A percentile compares a stretch with the other conserved stretches of the same genome.
Evolutionary conservation across 495 filamentous ascomycete genomes (phyloP).

Genomic region (Aspergillus mulundensis): DNA sequence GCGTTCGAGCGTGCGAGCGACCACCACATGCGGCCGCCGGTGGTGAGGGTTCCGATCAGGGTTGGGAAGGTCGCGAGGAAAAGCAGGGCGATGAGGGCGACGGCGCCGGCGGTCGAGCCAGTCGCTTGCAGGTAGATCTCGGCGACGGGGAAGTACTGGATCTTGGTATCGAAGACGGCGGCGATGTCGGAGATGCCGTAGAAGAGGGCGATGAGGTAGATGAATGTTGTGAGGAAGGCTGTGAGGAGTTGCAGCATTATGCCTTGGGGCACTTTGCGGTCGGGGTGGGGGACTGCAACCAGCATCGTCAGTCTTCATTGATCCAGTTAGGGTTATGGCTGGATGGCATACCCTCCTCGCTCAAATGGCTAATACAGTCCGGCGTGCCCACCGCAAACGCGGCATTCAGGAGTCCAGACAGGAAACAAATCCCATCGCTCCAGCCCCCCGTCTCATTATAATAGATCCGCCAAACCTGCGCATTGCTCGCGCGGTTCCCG

Average conservation of each 20-base stretch:
- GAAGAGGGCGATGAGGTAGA: constrained; percentile 51
- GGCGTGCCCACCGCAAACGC: constrained; percentile 82
- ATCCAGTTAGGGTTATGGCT: not conserved
- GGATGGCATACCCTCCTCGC: constrained; percentile 56
- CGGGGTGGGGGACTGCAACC: constrained; percentile 48
- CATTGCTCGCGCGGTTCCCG: constrained; percentile 34
- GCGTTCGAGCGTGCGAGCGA: constrained; percentile 70
- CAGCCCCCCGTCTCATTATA: constrained; percentile 64
- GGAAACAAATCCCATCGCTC: constrained; percentile 66
- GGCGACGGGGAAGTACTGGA: constrained; percentile 66
- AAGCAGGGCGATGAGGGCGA: constrained; percentile 58
- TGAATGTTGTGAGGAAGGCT: constrained; percentile 46
- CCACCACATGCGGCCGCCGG: constrained; percentile 74
- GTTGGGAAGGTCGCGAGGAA: constrained; percentile 62
- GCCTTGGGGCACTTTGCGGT: constrained; percentile 47
- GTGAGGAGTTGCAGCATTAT: constrained; percentile 47
- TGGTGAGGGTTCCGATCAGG: constrained; percentile 64
- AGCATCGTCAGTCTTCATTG: not conserved
- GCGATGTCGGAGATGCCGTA: constrained; percentile 46
- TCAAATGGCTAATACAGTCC: constrained; percentile 70
- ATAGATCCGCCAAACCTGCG: constrained; percentile 61
- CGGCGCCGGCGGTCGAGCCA: constrained; percentile 54
- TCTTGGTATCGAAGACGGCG: constrained; percentile 28
- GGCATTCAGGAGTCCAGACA: constrained; percentile 75
- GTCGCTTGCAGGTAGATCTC: constrained; percentile 80